phyloP scores from a whole-genome alignment of 2,329 filamentous ascomycete genomes.

The Penicillium capsulatum region DNA sequence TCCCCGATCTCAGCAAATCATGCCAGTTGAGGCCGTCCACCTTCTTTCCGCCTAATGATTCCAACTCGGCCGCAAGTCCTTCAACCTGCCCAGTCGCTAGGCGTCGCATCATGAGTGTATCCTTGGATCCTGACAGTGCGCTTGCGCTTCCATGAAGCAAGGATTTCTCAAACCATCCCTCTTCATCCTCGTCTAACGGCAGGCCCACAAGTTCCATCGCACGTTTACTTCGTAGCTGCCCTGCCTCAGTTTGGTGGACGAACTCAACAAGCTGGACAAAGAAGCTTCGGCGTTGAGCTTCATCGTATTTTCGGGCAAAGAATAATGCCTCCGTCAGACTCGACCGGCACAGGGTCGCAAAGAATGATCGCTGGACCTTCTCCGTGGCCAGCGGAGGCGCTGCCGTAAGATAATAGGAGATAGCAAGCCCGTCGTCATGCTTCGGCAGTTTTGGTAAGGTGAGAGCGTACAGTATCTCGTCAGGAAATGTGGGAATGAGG shows the following conservation, averaged over 20 bases:
- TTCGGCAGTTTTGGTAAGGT: constrained; percentile 55
- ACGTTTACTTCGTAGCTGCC: constrained; percentile 48
- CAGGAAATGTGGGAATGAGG: constrained; percentile 73
- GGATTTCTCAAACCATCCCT: constrained; percentile 68
- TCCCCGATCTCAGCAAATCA: too few relatives aligned
- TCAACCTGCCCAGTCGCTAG: constrained; percentile 60
- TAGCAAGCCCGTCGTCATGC: constrained; percentile 60
- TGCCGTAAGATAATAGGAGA: constrained; percentile 75
- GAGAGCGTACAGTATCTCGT: constrained; percentile 71
- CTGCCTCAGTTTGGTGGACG: constrained; percentile 47
- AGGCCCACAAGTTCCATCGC: constrained; percentile 68
- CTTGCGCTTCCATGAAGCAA: constrained; percentile 63
- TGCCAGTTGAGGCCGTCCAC: constrained; percentile 53
- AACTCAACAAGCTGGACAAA: constrained; percentile 63
- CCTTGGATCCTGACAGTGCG: constrained; percentile 61
- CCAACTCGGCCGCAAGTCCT: constrained; percentile 31
- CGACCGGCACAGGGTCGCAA: constrained; percentile 62
- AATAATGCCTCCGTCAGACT: constrained; percentile 69
- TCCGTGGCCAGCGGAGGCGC: constrained; percentile 66
- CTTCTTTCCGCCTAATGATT: constrained; percentile 43
- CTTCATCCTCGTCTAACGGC: constrained; percentile 67
- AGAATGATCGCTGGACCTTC: constrained; percentile 62
- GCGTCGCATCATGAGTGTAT: constrained; percentile 69
- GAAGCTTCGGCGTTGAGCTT: constrained; percentile 58
- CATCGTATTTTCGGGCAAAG: constrained; percentile 64